Conservation (phyloP, 768 basidiomycete species). For the Kwoniella heveanensis region DNA sequence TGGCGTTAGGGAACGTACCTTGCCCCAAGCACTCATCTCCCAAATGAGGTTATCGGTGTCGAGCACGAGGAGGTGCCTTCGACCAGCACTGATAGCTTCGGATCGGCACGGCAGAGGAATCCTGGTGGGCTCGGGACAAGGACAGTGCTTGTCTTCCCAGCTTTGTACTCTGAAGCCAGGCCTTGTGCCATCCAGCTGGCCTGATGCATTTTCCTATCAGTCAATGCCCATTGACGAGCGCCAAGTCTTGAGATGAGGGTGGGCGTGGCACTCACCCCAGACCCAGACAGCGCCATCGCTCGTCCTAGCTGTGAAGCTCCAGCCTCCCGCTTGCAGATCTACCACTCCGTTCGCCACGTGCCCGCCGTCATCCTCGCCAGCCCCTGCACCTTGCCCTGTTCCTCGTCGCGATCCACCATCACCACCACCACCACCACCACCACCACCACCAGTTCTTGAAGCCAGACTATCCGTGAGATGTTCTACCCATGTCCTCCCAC, state of each 20-base stretch:
- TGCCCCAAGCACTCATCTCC: conserved; percentile 44
- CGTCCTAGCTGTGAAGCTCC: conserved; percentile 48
- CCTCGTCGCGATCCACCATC: not conserved
- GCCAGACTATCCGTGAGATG: conserved; percentile 21
- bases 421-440: not conserved
- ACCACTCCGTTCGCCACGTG: conserved; percentile 29
- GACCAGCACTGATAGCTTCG: conserved; percentile 36
- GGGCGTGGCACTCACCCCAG: conserved; percentile 40
- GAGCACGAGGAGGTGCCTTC: conserved; percentile 47
- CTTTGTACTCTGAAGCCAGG: conserved; percentile 19
- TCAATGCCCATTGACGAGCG: not conserved
- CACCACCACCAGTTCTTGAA: not conserved
- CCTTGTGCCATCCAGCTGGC: conserved; percentile 41
- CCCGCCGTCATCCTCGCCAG: not conserved
- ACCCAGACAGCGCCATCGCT: conserved; percentile 48
- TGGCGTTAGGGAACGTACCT: conserved; percentile 26
- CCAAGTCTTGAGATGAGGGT: too few species aligned
- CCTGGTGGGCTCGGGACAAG: conserved; percentile 35
- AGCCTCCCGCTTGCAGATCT: conserved; percentile 50
- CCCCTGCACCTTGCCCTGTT: not conserved
- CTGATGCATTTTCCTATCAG: conserved; percentile 10
- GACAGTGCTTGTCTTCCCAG: conserved; percentile 39
- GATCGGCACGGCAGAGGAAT: conserved; percentile 44
- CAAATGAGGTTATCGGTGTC: conserved; percentile 51
- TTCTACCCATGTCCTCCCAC: conserved; percentile 11